These are phyloP conservation scores for Populus euphratica DNA, from an alignment of 345 rosid species.

Conservation along the genomic window DNA sequence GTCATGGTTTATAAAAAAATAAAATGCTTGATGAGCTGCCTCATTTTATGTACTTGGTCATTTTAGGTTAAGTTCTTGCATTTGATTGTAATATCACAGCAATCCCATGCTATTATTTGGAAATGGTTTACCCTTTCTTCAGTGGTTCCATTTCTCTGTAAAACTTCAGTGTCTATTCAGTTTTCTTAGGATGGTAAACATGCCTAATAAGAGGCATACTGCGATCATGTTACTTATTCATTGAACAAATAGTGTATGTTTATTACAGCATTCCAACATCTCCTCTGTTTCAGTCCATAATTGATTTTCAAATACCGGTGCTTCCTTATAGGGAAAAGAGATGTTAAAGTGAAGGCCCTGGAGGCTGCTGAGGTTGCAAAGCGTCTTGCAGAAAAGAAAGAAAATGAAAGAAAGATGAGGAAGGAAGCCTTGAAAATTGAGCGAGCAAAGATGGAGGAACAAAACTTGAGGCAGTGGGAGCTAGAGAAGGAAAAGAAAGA, in stretches of 20 bases:
- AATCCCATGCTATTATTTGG: not conserved
- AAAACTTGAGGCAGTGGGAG: constrained; percentile 59
- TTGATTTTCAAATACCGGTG: not conserved
- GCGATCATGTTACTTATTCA: not conserved
- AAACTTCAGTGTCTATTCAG: not conserved
- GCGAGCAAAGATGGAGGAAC: constrained; percentile 71
- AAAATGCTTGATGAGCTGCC: not conserved
- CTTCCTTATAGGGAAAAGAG: constrained; percentile 66
- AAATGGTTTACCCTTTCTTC: not conserved
- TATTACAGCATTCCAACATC: not conserved
- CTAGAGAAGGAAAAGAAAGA: constrained; percentile 70
- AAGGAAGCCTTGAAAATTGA: constrained; percentile 78
- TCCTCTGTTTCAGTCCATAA: not conserved
- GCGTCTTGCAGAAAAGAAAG: constrained; percentile 77
- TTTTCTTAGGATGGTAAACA: not conserved
- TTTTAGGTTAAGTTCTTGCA: not conserved
- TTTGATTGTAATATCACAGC: not conserved
- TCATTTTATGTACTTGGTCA: not conserved
- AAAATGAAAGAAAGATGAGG: constrained; percentile 74
- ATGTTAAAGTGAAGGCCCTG: constrained; percentile 81
- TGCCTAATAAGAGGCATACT: not conserved
- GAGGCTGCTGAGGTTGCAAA: constrained; percentile 87
- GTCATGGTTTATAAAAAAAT: not conserved
- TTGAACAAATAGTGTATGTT: not conserved
- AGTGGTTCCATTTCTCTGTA: not conserved